Conservation (phyloP, 164 flowering plant species). For the Paratinospora sagittata region DNA sequence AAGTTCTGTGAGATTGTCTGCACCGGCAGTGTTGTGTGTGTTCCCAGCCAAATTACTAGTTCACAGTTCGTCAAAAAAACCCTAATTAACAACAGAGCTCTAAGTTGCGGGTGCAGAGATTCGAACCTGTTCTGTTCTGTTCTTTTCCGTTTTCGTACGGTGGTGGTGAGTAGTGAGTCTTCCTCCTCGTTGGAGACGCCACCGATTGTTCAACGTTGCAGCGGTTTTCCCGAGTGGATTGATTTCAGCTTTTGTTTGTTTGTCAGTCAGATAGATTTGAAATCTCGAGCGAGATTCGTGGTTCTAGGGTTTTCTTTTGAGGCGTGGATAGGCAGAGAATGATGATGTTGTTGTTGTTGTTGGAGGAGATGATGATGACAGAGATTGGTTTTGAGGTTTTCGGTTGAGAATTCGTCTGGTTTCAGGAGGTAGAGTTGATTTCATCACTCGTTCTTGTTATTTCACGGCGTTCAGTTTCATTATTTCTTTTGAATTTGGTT, state of each 20-base stretch:
- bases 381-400: slow-evolving; percentile 8
- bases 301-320: neutral
- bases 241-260: neutral
- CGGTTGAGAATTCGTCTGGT: neutral
- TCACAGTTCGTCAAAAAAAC: neutral
- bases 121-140: neutral
- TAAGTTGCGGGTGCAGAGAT: neutral
- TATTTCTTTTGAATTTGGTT: neutral
- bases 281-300: neutral
- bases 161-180: too few species aligned
- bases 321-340: neutral
- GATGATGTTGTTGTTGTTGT: neutral
- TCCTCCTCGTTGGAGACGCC: neutral
- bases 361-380: neutral
- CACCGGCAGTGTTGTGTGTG: neutral
- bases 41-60: neutral
- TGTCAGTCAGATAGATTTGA: neutral
- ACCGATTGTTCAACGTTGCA: neutral
- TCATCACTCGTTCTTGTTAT: neutral
- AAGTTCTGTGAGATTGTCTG: neutral
- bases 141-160: neutral
- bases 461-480: too few species aligned
- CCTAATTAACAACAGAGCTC: neutral
- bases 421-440: neutral
- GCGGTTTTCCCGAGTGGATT: neutral